These are phyloP conservation scores for Grosmannia penicillata DNA, from an alignment of 2,329 filamentous ascomycete species.

Conservation along the genomic window DNA sequence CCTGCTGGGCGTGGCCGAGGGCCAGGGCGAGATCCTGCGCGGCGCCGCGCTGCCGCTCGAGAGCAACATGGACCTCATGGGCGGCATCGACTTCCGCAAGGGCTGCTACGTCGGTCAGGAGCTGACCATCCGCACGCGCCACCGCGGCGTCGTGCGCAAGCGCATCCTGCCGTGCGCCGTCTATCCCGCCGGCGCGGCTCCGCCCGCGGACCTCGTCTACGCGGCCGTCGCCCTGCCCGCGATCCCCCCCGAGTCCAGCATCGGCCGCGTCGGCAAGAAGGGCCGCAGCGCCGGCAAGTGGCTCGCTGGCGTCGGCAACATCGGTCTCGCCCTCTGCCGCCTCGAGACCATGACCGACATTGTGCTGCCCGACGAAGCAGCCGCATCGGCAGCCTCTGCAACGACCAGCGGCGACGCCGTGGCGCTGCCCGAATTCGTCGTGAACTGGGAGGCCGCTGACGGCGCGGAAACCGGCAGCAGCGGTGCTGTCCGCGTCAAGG, in stretches of 20 bases:
- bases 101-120: constrained; percentile 97
- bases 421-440: constrained; percentile 50
- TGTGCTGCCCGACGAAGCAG: constrained; percentile 48
- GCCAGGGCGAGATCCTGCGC: constrained; percentile 59
- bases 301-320: constrained; percentile 59
- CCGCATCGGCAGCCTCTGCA: constrained; percentile 45
- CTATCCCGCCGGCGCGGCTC: constrained; percentile 32
- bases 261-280: constrained; percentile 36
- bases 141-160: constrained; percentile 87
- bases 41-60: constrained; percentile 71
- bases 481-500: constrained; percentile 47
- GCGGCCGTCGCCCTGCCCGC: constrained; percentile 16
- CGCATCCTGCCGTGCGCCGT: constrained; percentile 69
- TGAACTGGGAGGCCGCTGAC: constrained; percentile 15
- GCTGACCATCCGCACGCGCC: constrained; percentile 86
- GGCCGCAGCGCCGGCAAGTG: constrained; percentile 70
- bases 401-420: constrained; percentile 41
- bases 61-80: constrained; percentile 74
- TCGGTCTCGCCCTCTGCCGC: constrained; percentile 76
- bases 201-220: background rate
- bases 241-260: constrained; percentile 30
- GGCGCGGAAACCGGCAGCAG: constrained; percentile 21
- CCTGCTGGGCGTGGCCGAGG: constrained; percentile 69
- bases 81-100: constrained; percentile 82
- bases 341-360: constrained; percentile 84